These are phyloP conservation scores for Neurospora crassa DNA, from an alignment of 2,329 filamentous ascomycete genomes.

Conservation along the genomic window DNA sequence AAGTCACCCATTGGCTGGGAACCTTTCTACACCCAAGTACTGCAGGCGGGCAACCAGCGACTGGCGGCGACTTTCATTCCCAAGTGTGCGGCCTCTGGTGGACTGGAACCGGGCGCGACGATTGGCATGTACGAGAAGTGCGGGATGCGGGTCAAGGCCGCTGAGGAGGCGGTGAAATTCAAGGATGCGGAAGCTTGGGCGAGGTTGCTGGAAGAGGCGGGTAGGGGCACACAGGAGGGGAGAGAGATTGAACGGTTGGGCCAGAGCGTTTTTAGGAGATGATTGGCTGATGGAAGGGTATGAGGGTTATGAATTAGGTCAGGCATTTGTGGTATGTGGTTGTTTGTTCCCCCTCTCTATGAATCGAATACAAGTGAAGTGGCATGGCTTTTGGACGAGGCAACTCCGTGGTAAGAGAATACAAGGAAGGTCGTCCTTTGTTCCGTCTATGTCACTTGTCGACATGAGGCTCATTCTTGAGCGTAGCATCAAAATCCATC, in stretches of 20 bases:
- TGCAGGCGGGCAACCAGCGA: conserved; percentile 83
- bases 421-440: not conserved
- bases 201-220: conserved; percentile 63
- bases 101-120: conserved; percentile 55
- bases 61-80: conserved; percentile 76
- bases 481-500: not conserved
- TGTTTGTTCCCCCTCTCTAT: not conserved
- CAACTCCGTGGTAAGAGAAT: not conserved
- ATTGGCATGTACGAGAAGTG: conserved; percentile 96
- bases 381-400: not conserved
- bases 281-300: conserved; percentile 6
- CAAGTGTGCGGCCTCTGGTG: conserved; percentile 56
- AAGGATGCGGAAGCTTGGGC: conserved; percentile 72
- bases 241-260: conserved; percentile 76
- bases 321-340: not conserved
- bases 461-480: not conserved
- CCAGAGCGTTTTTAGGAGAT: conserved; percentile 47
- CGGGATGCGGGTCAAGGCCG: conserved; percentile 78
- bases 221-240: conserved; percentile 53
- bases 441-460: not conserved
- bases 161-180: conserved; percentile 77
- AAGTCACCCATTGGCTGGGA: conserved; percentile 97
- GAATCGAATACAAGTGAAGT: not conserved
- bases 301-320: not conserved
- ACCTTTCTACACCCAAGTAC: conserved; percentile 85